phyloP scores from a whole-genome alignment of 1,284 basidiomycete species.

The Marasmius tenuissimus region DNA sequence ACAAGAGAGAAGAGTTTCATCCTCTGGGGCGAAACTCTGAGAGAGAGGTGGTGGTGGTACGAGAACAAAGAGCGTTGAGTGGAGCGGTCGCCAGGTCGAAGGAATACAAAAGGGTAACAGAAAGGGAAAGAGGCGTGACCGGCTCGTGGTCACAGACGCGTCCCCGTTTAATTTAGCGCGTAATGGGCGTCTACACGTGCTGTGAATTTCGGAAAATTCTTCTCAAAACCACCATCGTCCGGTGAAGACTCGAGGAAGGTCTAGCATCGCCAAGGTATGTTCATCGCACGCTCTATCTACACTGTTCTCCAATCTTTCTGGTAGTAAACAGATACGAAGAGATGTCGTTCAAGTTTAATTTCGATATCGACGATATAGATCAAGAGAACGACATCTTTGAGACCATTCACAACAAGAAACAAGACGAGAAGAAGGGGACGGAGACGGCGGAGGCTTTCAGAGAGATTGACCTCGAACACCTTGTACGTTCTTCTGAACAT shows the following conservation, averaged over 20 bases:
- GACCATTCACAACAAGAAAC: background rate
- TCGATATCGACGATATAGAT: constrained; percentile 45
- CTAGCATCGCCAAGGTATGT: too few relatives aligned
- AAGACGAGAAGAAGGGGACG: background rate
- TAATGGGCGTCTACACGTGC: background rate
- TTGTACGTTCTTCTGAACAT: constrained; percentile 29
- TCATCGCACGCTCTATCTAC: too few relatives aligned
- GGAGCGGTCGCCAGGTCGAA: background rate
- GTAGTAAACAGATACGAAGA: too few relatives aligned
- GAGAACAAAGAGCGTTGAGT: constrained; percentile 8
- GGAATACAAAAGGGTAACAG: background rate
- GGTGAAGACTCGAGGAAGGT: too few relatives aligned
- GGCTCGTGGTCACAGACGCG: background rate
- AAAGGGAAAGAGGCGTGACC: background rate
- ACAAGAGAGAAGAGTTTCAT: constrained; percentile 8
- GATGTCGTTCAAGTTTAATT: constrained; percentile 55
- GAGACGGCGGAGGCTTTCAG: constrained; percentile 20
- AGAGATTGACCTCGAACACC: constrained; percentile 30
- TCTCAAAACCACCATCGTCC: background rate
- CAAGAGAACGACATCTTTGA: constrained; percentile 9
- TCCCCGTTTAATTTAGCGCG: background rate
- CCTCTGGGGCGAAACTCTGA: background rate
- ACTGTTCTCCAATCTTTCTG: too few relatives aligned
- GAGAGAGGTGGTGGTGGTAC: constrained; percentile 1
- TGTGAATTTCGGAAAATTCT: background rate